phyloP scores from a whole-genome alignment of 148 eudicot species.

The Amaranthus palmeri region DNA sequence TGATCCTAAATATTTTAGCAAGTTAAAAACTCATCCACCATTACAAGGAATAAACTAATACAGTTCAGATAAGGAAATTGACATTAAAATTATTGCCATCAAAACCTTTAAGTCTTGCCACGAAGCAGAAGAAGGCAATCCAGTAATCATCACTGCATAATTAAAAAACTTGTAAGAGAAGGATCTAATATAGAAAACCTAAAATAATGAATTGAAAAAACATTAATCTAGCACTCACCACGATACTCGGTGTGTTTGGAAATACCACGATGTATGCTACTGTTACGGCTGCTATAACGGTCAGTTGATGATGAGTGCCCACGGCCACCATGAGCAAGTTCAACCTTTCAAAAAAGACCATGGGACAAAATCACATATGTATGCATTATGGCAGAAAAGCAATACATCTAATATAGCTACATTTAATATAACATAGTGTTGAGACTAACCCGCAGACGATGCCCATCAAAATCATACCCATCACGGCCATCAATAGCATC shows the following conservation, averaged over 20 bases:
- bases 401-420: neutral
- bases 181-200: neutral
- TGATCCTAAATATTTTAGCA: constrained; percentile 57
- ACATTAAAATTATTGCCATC: neutral
- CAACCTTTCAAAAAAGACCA: constrained; percentile 41
- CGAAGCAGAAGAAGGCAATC: constrained; percentile 91
- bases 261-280: constrained; percentile 53
- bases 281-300: constrained; percentile 45
- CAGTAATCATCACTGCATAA: constrained; percentile 65
- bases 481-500: constrained; percentile 98
- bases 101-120: constrained; percentile 99
- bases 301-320: constrained; percentile 58
- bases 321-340: constrained; percentile 86
- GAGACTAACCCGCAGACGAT: constrained; percentile 74
- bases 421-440: neutral
- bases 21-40: neutral
- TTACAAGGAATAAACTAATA: neutral
- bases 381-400: too few species aligned
- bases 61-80: neutral
- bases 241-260: constrained; percentile 91
- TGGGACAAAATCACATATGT: neutral
- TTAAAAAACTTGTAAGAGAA: neutral
- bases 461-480: constrained; percentile 98
- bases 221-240: constrained; percentile 38
- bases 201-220: neutral